Evolutionary conservation across 2,329 filamentous ascomycete genomes (phyloP).

Genomic region (Cladophialophora yegresii): DNA sequence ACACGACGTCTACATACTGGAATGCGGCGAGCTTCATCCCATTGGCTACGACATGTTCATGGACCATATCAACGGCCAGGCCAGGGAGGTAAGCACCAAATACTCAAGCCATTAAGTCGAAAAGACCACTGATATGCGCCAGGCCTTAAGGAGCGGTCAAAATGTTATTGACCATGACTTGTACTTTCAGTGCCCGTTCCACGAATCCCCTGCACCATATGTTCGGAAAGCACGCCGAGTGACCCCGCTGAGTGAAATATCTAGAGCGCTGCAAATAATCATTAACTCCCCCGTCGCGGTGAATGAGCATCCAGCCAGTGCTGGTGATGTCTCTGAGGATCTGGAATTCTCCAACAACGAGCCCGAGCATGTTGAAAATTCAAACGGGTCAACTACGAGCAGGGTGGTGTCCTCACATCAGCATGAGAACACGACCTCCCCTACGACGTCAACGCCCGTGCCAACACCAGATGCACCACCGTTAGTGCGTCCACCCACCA

Average conservation of each 20-base stretch:
- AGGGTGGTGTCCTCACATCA: background rate
- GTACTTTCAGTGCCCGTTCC: constrained; percentile 6
- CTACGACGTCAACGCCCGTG: background rate
- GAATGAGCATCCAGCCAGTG: background rate
- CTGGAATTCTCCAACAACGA: background rate
- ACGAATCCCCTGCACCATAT: background rate
- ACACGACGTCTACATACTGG: background rate
- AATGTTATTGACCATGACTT: background rate
- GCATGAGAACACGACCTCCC: background rate
- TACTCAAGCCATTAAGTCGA: background rate
- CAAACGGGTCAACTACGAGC: background rate
- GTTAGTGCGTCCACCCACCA: background rate
- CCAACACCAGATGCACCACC: background rate
- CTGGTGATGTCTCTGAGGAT: background rate
- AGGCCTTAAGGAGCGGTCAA: background rate
- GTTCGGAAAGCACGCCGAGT: constrained; percentile 5
- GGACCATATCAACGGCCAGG: background rate
- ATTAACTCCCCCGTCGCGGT: background rate
- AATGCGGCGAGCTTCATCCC: constrained; percentile 4
- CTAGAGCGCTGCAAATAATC: background rate
- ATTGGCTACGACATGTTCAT: background rate
- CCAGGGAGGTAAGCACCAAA: background rate
- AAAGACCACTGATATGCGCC: background rate
- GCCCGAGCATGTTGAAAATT: background rate
- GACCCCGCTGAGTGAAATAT: constrained; percentile 3